These are phyloP conservation scores for Scytalidium sp. DNA, from an alignment of 2,329 filamentous ascomycete species.

Conservation along the genomic window DNA sequence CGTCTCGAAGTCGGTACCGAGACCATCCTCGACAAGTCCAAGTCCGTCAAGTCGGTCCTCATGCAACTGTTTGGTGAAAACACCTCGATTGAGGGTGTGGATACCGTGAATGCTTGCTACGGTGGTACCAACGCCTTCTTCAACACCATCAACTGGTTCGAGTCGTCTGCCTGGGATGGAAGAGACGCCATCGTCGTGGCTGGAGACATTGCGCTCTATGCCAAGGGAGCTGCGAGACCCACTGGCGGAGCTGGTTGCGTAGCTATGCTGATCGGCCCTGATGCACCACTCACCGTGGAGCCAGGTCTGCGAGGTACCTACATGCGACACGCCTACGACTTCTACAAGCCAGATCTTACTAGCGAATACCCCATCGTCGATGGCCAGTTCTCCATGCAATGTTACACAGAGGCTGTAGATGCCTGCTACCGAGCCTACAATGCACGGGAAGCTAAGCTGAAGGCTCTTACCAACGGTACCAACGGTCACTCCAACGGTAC, in stretches of 20 bases:
- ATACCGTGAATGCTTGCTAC: slow-evolving; percentile 84
- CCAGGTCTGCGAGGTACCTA: slow-evolving; percentile 76
- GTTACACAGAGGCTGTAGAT: slow-evolving; percentile 79
- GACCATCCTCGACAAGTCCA: slow-evolving; percentile 85
- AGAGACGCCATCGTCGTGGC: slow-evolving; percentile 77
- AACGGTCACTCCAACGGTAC: slow-evolving; percentile 46
- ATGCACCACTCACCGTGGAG: slow-evolving; percentile 75
- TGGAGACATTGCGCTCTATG: slow-evolving; percentile 82
- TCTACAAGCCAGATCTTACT: slow-evolving; percentile 86
- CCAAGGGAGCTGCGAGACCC: slow-evolving; percentile 77
- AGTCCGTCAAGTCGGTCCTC: slow-evolving; percentile 84
- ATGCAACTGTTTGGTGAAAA: slow-evolving; percentile 86
- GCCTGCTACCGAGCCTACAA: slow-evolving; percentile 78
- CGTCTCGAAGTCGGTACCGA: slow-evolving; percentile 83
- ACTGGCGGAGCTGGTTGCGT: slow-evolving; percentile 79
- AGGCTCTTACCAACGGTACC: slow-evolving; percentile 47
- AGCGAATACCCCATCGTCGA: slow-evolving; percentile 87
- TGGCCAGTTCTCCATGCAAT: slow-evolving; percentile 77
- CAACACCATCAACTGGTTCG: slow-evolving; percentile 82
- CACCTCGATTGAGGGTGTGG: slow-evolving; percentile 79
- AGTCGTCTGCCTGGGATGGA: slow-evolving; percentile 84
- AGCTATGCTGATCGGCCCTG: slow-evolving; percentile 74
- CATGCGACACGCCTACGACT: slow-evolving; percentile 84
- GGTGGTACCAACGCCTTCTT: slow-evolving; percentile 82
- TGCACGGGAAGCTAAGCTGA: slow-evolving; percentile 64